Base-by-base conservation (phyloP, 176 grass and related monocot species). In the Cenchrus americanus region DNA sequence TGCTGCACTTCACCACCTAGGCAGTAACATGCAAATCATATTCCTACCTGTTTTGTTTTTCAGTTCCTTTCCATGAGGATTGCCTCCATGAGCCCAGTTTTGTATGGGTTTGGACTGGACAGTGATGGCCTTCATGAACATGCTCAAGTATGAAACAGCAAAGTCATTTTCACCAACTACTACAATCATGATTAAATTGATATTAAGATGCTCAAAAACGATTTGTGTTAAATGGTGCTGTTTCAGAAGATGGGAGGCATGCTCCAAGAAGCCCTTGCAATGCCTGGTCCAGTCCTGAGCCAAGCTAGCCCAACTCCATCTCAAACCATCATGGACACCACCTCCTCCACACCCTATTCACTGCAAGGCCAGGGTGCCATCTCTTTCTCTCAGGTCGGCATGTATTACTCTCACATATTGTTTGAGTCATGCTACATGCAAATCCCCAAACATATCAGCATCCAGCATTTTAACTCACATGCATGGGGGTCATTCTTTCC, bases 21-120 rank as follows among this genome's bases (percentile, higher is more conserved):
- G 21, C n/a, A 10, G 14, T 23, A 82, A 69, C 53, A 46, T 73
- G 42, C 7, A 62, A 51, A 14, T 64, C 43, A 13, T 34, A 71
- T 32, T 19, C 68, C 32, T 37, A 24, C 76, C 46, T 75, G 18
- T 34, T 32, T 74, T 37, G 3, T 37, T 37, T 63, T 63, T 90
- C 76, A 97, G 95, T 97, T 97, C 89, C 95, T 97, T 61, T 94
- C 95, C 49, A 97, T 97, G 95, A 97, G 83, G 88, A 93, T 97
- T 86, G 95, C 95, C 59, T 93, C 90, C 30, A 79, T 93, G 88
- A 94, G 84, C 65, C 88, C 90, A 30, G 84, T 87, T 66, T 40
- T 92, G 54, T 89, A 94, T 86, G 88, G 84, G 63, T 91, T 91
- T 47, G 92, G 88, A 30, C 3, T 89, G 84, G 90, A 94, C 48